These are phyloP conservation scores for Penicillium sp. DNA, from an alignment of 2,329 filamentous ascomycete species.

Conservation along the genomic window DNA sequence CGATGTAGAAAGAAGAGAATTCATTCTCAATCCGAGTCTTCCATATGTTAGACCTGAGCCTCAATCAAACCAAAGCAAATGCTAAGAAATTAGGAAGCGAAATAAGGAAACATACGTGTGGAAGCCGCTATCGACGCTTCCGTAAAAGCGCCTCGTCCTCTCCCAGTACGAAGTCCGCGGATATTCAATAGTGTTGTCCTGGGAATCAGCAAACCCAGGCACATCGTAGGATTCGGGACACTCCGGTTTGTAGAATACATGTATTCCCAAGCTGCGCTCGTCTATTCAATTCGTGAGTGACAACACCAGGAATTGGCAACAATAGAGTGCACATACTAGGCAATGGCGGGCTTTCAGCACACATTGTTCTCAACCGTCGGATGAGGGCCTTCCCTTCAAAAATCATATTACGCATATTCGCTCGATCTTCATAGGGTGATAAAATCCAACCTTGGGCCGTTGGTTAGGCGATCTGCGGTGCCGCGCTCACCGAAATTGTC, in stretches of 20 bases:
- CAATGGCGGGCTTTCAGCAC: background rate
- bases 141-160: background rate
- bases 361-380: background rate
- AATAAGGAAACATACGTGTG: background rate
- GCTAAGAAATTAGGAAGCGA: background rate
- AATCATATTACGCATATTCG: background rate
- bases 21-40: background rate
- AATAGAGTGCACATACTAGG: background rate
- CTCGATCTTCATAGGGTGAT: background rate
- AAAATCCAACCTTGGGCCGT: background rate
- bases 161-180: background rate
- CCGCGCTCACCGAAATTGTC: background rate
- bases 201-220: background rate
- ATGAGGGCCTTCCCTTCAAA: background rate
- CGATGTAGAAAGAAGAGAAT: background rate
- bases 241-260: background rate
- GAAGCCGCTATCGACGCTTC: background rate
- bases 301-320: background rate
- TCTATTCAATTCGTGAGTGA: background rate
- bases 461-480: background rate
- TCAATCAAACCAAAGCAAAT: background rate
- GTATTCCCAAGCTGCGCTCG: background rate
- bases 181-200: background rate
- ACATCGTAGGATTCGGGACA: background rate
- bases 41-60: background rate